Percentiles rank a stretch among this genome's conserved stretches.
Evolutionary conservation across 176 grass and related monocot genomes (phyloP).

Genomic region (Paspalum vaginatum): DNA sequence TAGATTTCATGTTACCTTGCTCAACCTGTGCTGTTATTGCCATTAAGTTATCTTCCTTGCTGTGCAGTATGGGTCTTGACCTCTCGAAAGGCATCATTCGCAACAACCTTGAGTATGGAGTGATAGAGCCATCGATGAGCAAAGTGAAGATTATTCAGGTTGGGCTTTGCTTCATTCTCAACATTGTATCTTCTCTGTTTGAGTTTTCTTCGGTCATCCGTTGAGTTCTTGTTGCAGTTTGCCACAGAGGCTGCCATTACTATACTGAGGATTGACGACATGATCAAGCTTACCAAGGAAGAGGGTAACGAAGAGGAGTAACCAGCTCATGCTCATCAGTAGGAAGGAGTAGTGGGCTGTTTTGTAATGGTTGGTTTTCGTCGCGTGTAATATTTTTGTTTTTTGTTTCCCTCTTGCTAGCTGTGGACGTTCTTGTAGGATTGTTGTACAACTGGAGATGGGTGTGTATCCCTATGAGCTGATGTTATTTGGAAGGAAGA

Average conservation of each 20-base stretch:
- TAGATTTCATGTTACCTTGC: not conserved
- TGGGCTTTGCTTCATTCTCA: not conserved
- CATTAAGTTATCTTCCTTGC: not conserved
- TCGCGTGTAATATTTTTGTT: constrained; percentile 10
- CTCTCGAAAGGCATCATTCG: constrained; percentile 76
- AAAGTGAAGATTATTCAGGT: constrained; percentile 96
- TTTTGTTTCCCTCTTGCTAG: not conserved
- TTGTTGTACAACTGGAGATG: constrained; percentile 18
- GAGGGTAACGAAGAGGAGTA: constrained; percentile 71
- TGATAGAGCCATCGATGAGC: constrained; percentile 95
- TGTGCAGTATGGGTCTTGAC: constrained; percentile 84
- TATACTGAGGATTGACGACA: constrained; percentile 93
- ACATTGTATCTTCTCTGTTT: not conserved
- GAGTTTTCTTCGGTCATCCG: not conserved
- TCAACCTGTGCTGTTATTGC: not conserved
- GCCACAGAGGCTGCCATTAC: constrained; percentile 95
- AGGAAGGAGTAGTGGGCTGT: not conserved
- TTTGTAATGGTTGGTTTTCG: constrained; percentile 17
- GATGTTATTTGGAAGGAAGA: not conserved
- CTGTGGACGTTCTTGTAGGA: not conserved
- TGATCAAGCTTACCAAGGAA: constrained; percentile 92
- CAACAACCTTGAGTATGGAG: constrained; percentile 87
- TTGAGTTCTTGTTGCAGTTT: constrained; percentile 47
- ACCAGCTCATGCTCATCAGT: not conserved
- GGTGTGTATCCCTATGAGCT: not conserved